Evolutionary conservation across 2,329 filamentous ascomycete species (phyloP).

Genomic region (Cercospora sp.): DNA sequence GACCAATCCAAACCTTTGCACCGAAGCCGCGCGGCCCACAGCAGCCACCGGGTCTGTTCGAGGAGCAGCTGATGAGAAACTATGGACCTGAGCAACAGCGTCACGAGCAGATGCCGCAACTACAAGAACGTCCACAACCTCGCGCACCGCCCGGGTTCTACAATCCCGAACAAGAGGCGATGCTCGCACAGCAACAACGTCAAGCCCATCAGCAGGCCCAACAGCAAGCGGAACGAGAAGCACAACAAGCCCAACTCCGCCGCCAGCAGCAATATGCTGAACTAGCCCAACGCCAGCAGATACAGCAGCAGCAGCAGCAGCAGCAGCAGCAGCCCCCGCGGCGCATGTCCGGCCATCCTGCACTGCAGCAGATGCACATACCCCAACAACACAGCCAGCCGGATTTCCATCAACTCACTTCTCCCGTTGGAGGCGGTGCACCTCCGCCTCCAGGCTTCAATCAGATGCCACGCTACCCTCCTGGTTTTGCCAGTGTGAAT

Average conservation of each 20-base stretch:
- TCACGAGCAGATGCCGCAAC: slow-evolving; percentile 24
- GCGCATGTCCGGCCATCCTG: slow-evolving; percentile 34
- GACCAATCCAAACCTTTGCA: slow-evolving; percentile 27
- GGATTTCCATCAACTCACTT: slow-evolving; percentile 29
- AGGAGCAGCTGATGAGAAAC: slow-evolving; percentile 39
- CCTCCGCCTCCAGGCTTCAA: slow-evolving; percentile 37
- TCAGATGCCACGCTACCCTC: slow-evolving; percentile 36
- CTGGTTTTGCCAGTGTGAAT: slow-evolving; percentile 35
- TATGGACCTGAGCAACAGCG: slow-evolving; percentile 29
- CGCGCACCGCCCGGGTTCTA: slow-evolving; percentile 39
- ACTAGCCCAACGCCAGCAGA: slow-evolving; percentile 10
- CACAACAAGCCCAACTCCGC: slow-evolving; percentile 13
- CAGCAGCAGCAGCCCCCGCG: slow-evolving; percentile 23
- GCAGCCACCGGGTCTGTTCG: slow-evolving; percentile 39
- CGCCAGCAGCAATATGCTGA: slow-evolving; percentile 15
- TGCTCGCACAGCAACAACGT: slow-evolving; percentile 36
- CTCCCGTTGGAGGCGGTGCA: slow-evolving; percentile 16
- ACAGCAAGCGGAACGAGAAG: slow-evolving; percentile 11
- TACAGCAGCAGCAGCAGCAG: slow-evolving; percentile 9
- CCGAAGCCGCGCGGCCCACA: slow-evolving; percentile 39
- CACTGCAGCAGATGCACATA: slow-evolving; percentile 34
- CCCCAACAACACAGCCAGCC: slow-evolving; percentile 27
- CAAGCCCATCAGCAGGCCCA: slow-evolving; percentile 18
- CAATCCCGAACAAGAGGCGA: slow-evolving; percentile 34
- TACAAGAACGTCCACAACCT: slow-evolving; percentile 31